Evolutionary conservation across 495 filamentous ascomycete genomes (phyloP).

Genomic region (Trichocladium antarcticum): DNA sequence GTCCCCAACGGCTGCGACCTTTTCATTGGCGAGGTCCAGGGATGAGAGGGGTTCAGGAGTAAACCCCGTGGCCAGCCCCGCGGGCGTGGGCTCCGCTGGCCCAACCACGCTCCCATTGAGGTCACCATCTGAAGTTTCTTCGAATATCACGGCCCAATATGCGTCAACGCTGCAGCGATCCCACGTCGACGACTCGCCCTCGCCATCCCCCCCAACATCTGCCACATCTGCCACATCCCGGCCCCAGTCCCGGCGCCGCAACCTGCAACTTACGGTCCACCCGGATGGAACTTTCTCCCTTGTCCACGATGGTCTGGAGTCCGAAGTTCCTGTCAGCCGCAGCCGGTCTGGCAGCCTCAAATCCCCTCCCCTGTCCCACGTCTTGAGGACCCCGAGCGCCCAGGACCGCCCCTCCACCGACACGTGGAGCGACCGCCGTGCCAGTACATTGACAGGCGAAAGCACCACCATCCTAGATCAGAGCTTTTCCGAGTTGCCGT

Average conservation of each 20-base stretch:
- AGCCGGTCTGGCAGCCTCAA: constrained; percentile 20
- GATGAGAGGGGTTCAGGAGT: constrained; percentile 38
- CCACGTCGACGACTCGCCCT: constrained; percentile 9
- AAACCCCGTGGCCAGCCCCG: constrained; percentile 33
- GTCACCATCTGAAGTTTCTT: constrained; percentile 27
- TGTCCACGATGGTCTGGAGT: constrained; percentile 19
- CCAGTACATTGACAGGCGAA: constrained; percentile 30
- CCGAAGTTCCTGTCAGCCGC: constrained; percentile 15
- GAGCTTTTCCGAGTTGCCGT: constrained; percentile 26
- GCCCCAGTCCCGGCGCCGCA: constrained; percentile 30
- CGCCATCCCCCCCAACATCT: constrained; percentile 8
- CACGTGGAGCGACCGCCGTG: constrained; percentile 35
- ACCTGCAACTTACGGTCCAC: constrained; percentile 30
- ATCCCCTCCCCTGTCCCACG: constrained; percentile 27
- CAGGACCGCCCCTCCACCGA: constrained; percentile 38
- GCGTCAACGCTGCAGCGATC: constrained; percentile 11
- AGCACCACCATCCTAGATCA: constrained; percentile 34
- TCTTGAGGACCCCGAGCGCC: constrained; percentile 32
- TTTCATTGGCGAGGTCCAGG: constrained; percentile 30
- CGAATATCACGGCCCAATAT: constrained; percentile 18
- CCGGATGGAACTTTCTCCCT: constrained; percentile 42
- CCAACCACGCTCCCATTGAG: constrained; percentile 23
- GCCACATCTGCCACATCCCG: constrained; percentile 18
- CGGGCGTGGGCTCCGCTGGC: constrained; percentile 15
- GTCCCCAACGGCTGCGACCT: constrained; percentile 24